These are phyloP conservation scores for Boletus eberwhitei DNA, from an alignment of 768 basidiomycete genomes.

Conservation along the genomic window DNA sequence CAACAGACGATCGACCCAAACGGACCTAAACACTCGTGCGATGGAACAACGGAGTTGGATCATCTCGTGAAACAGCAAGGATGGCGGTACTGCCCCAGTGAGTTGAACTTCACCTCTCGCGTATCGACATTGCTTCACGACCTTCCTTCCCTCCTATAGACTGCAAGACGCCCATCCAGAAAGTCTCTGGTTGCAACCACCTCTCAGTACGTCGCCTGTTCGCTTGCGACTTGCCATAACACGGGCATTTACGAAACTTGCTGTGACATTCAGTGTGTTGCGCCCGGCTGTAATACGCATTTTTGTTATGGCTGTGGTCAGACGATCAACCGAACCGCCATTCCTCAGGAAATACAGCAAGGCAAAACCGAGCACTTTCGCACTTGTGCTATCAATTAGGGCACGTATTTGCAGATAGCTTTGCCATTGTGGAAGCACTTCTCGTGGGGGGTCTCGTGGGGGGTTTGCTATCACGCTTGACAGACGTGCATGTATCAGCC, in stretches of 20 bases:
- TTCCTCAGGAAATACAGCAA: slow-evolving; percentile 29
- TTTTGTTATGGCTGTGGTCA: slow-evolving; percentile 52
- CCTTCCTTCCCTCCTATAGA: slow-evolving; percentile 21
- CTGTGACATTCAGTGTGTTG: slow-evolving; percentile 40
- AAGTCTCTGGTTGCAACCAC: slow-evolving; percentile 52
- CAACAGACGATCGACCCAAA: slow-evolving; percentile 37
- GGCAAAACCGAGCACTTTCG: slow-evolving; percentile 35
- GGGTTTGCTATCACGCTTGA: neutral
- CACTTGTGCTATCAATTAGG: slow-evolving; percentile 27
- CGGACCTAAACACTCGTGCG: slow-evolving; percentile 53
- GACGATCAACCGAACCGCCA: slow-evolving; percentile 41
- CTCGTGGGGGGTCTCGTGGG: too few relatives aligned
- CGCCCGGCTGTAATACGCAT: slow-evolving; percentile 56
- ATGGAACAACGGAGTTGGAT: slow-evolving; percentile 52
- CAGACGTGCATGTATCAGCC: neutral
- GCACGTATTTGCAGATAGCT: neutral
- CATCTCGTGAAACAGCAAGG: slow-evolving; percentile 49
- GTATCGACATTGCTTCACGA: neutral
- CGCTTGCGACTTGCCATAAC: neutral
- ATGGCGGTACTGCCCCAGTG: slow-evolving; percentile 64
- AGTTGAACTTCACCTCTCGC: slow-evolving; percentile 2
- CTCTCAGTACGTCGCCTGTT: slow-evolving; percentile 44
- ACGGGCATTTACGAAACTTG: neutral
- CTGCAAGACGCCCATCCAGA: slow-evolving; percentile 50
- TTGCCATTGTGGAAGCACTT: too few relatives aligned